phyloP scores from a whole-genome alignment of 2,329 filamentous ascomycete genomes.

The Botryotinia globosa region DNA sequence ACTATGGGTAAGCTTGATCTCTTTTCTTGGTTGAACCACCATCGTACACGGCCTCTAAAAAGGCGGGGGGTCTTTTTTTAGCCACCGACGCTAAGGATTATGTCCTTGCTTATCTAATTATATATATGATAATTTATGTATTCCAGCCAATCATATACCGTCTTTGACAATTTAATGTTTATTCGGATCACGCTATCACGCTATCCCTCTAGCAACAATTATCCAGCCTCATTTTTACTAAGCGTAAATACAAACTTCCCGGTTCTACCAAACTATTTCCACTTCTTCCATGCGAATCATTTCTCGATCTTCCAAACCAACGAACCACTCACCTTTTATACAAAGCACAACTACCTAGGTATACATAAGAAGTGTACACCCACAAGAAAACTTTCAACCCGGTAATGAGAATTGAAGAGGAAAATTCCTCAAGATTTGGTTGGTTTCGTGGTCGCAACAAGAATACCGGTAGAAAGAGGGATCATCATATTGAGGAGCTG shows the following conservation, averaged over 20 bases:
- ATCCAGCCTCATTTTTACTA: conserved; percentile 5
- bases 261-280: conserved; percentile 13
- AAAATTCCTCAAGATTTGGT: background rate
- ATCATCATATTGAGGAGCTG: background rate
- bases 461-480: background rate
- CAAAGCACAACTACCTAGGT: conserved; percentile 2
- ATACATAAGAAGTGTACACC: conserved; percentile 6
- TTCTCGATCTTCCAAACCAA: conserved; percentile 13
- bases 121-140: background rate
- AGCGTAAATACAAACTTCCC: conserved; percentile 10
- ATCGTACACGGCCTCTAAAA: conserved; percentile 3
- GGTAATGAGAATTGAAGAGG: background rate
- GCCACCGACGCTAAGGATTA: background rate
- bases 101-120: conserved; percentile 9
- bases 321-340: conserved; percentile 3
- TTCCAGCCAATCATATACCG: background rate
- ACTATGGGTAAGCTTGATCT: background rate
- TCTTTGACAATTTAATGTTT: background rate
- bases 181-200: background rate
- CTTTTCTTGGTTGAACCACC: background rate
- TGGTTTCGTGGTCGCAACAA: background rate
- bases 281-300: conserved; percentile 17
- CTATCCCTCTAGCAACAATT: conserved; percentile 7
- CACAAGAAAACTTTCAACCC: background rate
- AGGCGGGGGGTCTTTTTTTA: conserved; percentile 10